Conservation (phyloP, 2,329 filamentous ascomycete genomes). For the Trichoderma semiorbis region DNA sequence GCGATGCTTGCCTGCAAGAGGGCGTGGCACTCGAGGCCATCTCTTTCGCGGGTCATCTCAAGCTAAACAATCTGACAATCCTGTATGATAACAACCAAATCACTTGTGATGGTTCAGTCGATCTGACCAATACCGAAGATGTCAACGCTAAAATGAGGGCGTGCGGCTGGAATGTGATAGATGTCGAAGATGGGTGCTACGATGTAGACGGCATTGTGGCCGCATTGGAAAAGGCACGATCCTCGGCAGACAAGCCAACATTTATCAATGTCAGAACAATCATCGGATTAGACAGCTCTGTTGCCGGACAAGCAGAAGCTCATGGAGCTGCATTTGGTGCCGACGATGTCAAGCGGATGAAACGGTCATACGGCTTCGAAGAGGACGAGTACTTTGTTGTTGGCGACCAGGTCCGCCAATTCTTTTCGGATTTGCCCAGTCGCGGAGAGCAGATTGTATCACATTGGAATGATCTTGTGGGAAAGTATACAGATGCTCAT, state of each 20-base stretch:
- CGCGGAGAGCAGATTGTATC: not conserved
- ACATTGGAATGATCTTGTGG: constrained; percentile 1
- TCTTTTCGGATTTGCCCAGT: not conserved
- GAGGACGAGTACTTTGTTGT: constrained; percentile 21
- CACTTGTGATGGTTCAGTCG: constrained; percentile 55
- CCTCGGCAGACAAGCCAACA: constrained; percentile 46
- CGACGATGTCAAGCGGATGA: constrained; percentile 46
- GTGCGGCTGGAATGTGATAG: constrained; percentile 53
- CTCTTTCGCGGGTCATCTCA: constrained; percentile 52
- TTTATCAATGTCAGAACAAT: constrained; percentile 57
- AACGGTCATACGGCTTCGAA: constrained; percentile 33
- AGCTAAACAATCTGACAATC: constrained; percentile 53
- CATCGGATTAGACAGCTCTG: constrained; percentile 51
- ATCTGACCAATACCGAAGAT: constrained; percentile 52
- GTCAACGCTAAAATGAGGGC: constrained; percentile 57
- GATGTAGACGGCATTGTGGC: constrained; percentile 42
- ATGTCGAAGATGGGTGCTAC: constrained; percentile 50
- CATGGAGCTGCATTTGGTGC: constrained; percentile 57
- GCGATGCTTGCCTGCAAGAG: constrained; percentile 57
- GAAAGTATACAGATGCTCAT: not conserved
- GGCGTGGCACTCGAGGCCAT: constrained; percentile 57
- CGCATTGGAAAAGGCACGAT: constrained; percentile 44
- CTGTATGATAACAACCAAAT: constrained; percentile 62
- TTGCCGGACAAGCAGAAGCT: constrained; percentile 49
- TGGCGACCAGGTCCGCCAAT: not conserved